Conservation (phyloP, 768 basidiomycete genomes). For the Stropharia rugosoannulata region DNA sequence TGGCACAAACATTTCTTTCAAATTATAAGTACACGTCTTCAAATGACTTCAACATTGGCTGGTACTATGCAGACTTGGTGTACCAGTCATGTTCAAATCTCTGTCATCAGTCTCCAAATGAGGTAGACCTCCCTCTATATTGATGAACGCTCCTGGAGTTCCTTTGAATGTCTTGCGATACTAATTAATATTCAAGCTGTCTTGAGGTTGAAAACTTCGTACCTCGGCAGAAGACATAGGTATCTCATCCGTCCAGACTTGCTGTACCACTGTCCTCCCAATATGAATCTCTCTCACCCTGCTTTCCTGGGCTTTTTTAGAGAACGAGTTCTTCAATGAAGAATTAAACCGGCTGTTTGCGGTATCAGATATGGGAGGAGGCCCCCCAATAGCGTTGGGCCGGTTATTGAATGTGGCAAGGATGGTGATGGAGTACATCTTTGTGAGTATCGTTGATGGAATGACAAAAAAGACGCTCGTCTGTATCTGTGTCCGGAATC, state of each 20-base stretch:
- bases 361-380: not conserved
- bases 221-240: not conserved
- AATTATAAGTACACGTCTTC: too few species aligned
- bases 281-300: not conserved
- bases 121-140: too few species aligned
- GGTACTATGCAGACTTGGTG: too few species aligned
- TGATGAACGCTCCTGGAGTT: too few species aligned
- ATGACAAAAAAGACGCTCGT: constrained; percentile 27
- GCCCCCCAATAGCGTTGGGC: not conserved
- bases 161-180: too few species aligned
- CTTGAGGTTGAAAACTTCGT: not conserved
- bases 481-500: constrained; percentile 21
- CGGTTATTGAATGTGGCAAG: constrained; percentile 32
- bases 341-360: not conserved
- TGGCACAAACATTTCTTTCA: too few species aligned
- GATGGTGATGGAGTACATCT: constrained; percentile 33
- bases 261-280: not conserved
- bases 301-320: not conserved
- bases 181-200: too few species aligned
- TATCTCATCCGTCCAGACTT: not conserved
- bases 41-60: too few species aligned
- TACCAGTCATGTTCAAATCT: too few species aligned
- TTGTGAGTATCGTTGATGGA: constrained; percentile 31
- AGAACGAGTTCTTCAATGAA: not conserved
- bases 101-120: too few species aligned